phyloP scores from a whole-genome alignment of 2,329 filamentous ascomycete genomes.

The Bipolaris oryzae region DNA sequence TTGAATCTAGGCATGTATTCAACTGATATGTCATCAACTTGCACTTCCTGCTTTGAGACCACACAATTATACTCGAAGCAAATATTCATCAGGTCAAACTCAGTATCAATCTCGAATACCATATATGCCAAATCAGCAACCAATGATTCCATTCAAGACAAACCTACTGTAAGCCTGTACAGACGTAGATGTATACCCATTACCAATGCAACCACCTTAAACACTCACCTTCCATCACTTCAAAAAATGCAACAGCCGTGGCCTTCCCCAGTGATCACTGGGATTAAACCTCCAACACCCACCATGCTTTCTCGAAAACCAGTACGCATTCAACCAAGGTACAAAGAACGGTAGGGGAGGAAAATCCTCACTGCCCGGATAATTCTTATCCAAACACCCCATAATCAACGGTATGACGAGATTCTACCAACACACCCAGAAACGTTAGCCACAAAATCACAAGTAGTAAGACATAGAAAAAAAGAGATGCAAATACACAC shows the following conservation, averaged over 20 bases:
- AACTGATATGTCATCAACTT: not conserved
- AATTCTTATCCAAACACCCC: constrained; percentile 42
- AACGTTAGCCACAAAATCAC: not conserved
- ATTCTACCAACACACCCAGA: constrained; percentile 5
- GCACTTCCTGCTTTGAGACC: not conserved
- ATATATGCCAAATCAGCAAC: not conserved
- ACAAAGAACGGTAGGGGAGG: constrained; percentile 45
- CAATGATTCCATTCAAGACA: not conserved
- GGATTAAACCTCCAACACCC: constrained; percentile 47
- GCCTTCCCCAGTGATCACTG: constrained; percentile 41
- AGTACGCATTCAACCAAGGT: constrained; percentile 43
- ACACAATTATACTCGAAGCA: too few relatives aligned
- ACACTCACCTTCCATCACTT: not conserved
- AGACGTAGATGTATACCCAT: not conserved
- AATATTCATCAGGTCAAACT: not conserved
- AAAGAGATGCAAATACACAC: constrained; percentile 1
- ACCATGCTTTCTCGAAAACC: constrained; percentile 36
- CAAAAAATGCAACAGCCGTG: constrained; percentile 25
- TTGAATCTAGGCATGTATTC: too few relatives aligned
- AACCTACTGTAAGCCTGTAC: not conserved
- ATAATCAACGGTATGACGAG: constrained; percentile 42
- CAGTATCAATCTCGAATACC: too few relatives aligned
- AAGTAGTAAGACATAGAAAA: too few relatives aligned
- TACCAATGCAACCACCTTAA: not conserved
- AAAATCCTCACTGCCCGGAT: constrained; percentile 41